These are phyloP conservation scores for Mortierella sp. DNA, from an alignment of 371 early-diverging fungal genomes.

Conservation along the genomic window DNA sequence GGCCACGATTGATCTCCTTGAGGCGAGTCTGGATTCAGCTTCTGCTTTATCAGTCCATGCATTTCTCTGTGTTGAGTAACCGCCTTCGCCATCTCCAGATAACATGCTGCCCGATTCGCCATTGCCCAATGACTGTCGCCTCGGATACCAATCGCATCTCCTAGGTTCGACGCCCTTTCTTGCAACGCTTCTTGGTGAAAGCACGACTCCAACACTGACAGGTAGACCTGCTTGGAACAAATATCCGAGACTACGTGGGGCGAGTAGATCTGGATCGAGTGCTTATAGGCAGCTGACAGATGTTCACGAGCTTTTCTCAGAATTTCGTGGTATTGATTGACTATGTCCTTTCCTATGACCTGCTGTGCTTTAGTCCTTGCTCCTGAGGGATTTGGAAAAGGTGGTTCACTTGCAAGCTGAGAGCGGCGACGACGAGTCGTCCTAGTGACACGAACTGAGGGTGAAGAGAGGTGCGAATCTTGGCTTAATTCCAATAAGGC, in stretches of 20 bases:
- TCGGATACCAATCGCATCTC: not conserved
- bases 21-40: constrained; percentile 43
- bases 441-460: constrained; percentile 36
- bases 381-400: constrained; percentile 1
- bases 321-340: constrained; percentile 14
- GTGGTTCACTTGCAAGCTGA: constrained; percentile 13
- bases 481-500: not conserved
- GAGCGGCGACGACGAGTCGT: constrained; percentile 35
- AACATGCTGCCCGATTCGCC: constrained; percentile 25
- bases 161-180: not conserved
- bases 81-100: constrained; percentile 65
- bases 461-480: constrained; percentile 20
- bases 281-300: constrained; percentile 24
- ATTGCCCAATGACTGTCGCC: constrained; percentile 5
- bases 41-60: constrained; percentile 60
- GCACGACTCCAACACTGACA: constrained; percentile 43
- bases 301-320: constrained; percentile 26
- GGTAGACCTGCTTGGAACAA: constrained; percentile 33
- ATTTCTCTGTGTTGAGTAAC: constrained; percentile 68
- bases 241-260: constrained; percentile 40
- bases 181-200: constrained; percentile 39
- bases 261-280: constrained; percentile 18
- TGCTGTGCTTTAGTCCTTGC: not conserved
- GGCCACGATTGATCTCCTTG: constrained; percentile 58
- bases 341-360: not conserved